Percentiles rank a stretch among this genome's conserved stretches.
Evolutionary conservation across 129 eudicot species (phyloP).

Genomic region (Saussurea involucrata): DNA sequence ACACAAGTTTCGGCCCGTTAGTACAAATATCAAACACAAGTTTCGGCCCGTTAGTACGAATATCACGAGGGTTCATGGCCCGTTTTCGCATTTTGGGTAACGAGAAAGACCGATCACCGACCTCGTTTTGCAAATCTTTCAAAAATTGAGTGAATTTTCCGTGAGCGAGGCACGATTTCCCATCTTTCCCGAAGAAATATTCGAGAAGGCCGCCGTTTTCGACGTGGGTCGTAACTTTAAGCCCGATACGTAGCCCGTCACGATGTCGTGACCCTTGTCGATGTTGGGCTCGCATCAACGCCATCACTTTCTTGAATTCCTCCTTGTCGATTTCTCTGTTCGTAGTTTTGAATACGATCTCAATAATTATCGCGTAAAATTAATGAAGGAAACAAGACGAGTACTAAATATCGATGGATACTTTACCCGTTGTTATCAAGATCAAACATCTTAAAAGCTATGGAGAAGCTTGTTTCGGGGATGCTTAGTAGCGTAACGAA

Average conservation of each 20-base stretch:
- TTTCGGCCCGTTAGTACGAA: background rate
- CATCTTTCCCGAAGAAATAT: conserved; percentile 91
- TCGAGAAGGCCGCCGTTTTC: conserved; percentile 77
- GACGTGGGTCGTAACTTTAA: conserved; percentile 66
- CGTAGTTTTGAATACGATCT: background rate
- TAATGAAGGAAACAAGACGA: background rate
- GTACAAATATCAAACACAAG: background rate
- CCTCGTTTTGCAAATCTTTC: conserved; percentile 79
- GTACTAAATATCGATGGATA: background rate
- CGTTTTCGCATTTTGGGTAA: background rate
- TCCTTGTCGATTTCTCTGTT: conserved; percentile 67
- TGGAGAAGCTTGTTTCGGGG: conserved; percentile 84
- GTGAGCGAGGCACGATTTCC: conserved; percentile 51
- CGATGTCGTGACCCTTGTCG: conserved; percentile 76
- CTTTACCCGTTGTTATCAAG: conserved; percentile 70
- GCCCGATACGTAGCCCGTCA: conserved; percentile 60
- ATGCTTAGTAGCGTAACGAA: conserved; percentile 83
- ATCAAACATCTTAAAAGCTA: conserved; percentile 96
- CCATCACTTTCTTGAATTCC: conserved; percentile 91
- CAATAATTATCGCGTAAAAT: background rate
- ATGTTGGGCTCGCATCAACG: conserved; percentile 70
- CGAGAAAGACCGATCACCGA: background rate
- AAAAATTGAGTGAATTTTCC: conserved; percentile 70
- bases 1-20: background rate
- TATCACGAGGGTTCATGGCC: background rate